Evolutionary conservation across 441 rosid species (phyloP), one percentile per base, ranked within the genome.

Genomic region (Populus hybrid): DNA sequence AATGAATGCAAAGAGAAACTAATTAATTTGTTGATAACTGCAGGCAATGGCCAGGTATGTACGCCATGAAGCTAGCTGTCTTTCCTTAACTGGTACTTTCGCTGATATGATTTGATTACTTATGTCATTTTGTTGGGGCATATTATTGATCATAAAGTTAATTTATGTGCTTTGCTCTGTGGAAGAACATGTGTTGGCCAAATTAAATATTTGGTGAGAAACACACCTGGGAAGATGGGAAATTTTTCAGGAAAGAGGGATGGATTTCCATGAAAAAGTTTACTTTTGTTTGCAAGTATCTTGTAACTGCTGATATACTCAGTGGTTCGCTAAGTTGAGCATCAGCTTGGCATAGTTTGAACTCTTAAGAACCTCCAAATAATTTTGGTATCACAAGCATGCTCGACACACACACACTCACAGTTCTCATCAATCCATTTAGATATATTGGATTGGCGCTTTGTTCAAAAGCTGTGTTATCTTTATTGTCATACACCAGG

Each of bases 1-100:
- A 8, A 64, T 40, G 35, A 46, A 46, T 70, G 16, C 12, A 34
- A 28, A 61, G 36, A 32, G 28, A 38, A 1, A 66, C 71, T 84
- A 69, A 80, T 75, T 74, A 21, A 24, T 38, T 79, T 72, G 64
- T 9, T 36, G 76, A 10, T 83, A 34, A 80, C 63, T 86, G 81
- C 91, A 97, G 99, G 98, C 94, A 78, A 91, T 94, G 98, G 88
- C 95, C 76, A 89, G 98, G 84, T 96, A 94, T 84, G 96, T 89
- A 57, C 90, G 90, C 50, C 89, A 88, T 66, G 98, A 97, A 89
- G 89, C 87, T 64, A 68, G 84, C 75, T 94, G 94, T 83, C 89
- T 93, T 65, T 90, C 97, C 35, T 84, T 94, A 80, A 94, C 99
- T 65, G 95, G 98, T n/a, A 6, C 26, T 50, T 35, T 24, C 10